phyloP scores from a whole-genome alignment of 179 eudicot species.

The Nepenthes alata region DNA sequence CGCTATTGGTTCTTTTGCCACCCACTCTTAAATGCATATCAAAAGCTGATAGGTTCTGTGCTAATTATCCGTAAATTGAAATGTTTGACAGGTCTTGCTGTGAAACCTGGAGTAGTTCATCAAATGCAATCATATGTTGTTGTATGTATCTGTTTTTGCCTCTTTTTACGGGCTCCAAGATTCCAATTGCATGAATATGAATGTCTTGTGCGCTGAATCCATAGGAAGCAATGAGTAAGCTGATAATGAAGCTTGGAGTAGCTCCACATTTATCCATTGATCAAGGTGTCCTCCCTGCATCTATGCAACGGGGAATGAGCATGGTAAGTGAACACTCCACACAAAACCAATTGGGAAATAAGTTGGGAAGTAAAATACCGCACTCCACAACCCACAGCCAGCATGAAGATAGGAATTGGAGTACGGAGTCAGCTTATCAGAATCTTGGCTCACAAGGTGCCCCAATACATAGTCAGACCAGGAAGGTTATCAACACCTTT shows the following conservation, averaged over 20 bases:
- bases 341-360: slow-evolving; percentile 40
- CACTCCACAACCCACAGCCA: slow-evolving; percentile 17
- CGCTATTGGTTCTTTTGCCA: no score
- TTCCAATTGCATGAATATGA: slow-evolving; percentile 7
- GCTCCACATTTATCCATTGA: slow-evolving; percentile 39
- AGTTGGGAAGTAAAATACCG: slow-evolving; percentile 25
- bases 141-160: slow-evolving; percentile 29
- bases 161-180: not conserved
- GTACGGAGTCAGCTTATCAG: slow-evolving; percentile 13
- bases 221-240: slow-evolving; percentile 44
- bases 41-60: slow-evolving; percentile 1
- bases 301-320: slow-evolving; percentile 42
- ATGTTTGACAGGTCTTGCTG: slow-evolving; percentile 59
- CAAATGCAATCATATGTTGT: slow-evolving; percentile 51
- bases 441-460: slow-evolving; percentile 25
- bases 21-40: slow-evolving; percentile 1
- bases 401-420: slow-evolving; percentile 14
- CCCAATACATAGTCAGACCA: slow-evolving; percentile 35
- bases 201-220: slow-evolving; percentile 11
- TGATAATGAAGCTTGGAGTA: slow-evolving; percentile 65
- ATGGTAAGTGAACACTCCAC: slow-evolving; percentile 21
- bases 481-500: slow-evolving; percentile 48
- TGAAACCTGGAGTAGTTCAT: slow-evolving; percentile 75
- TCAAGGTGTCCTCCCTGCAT: slow-evolving; percentile 50
- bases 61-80: slow-evolving; percentile 5